Percentiles rank a stretch among this genome's conserved stretches.
These are phyloP conservation scores for Platanthera guangdongensis DNA, from an alignment of 106 monocot genomes.

Conservation along the genomic window DNA sequence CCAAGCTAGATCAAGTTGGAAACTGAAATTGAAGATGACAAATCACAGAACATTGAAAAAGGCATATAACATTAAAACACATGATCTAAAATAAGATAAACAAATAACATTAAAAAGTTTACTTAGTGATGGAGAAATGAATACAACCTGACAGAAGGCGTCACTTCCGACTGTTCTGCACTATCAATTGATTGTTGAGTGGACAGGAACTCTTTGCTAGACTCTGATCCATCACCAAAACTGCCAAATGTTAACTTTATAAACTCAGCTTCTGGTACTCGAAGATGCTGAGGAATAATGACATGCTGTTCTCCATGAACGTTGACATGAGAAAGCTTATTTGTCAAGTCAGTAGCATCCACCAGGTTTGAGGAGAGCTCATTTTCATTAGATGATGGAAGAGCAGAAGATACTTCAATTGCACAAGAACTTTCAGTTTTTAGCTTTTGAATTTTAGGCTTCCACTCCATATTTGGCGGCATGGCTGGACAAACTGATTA, in stretches of 20 bases:
- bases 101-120: background rate
- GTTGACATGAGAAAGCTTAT: background rate
- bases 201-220: background rate
- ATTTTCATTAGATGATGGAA: background rate
- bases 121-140: background rate
- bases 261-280: constrained; percentile 1
- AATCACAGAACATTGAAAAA: background rate
- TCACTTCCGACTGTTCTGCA: too few species aligned
- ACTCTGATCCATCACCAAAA: constrained; percentile 4
- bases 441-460: constrained; percentile 2
- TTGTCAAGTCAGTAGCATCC: background rate
- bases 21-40: background rate
- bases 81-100: background rate
- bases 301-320: constrained; percentile 1
- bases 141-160: constrained; percentile 3
- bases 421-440: background rate
- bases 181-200: background rate
- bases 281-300: constrained; percentile 9
- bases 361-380: background rate
- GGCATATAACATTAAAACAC: background rate
- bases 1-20: background rate
- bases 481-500: background rate
- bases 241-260: constrained; percentile 5
- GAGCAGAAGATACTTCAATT: background rate
- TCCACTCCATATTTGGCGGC: constrained; percentile 10